A percentile compares a stretch with the other conserved stretches of the same genome.
Evolutionary conservation across 345 rosid species (phyloP).

Genomic region (Citropsis articulata): DNA sequence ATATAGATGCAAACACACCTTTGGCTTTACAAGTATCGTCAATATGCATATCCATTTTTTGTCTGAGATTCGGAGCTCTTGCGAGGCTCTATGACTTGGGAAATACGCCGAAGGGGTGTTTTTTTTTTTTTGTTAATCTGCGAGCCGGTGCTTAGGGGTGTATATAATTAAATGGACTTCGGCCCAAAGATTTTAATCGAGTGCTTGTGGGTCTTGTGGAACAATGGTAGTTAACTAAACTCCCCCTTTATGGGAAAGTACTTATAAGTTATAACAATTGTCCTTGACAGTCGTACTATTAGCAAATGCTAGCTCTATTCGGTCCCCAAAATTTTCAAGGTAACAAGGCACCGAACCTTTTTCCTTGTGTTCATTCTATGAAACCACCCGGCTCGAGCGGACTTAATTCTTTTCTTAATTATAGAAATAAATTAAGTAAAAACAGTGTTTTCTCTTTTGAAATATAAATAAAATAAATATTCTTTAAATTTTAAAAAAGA

Average conservation of each 20-base stretch:
- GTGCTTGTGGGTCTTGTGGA: neutral
- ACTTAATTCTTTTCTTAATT: no score
- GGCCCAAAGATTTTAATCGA: neutral
- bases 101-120: neutral
- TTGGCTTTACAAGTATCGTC: conserved; percentile 27
- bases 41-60: conserved; percentile 38
- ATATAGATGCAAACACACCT: conserved; percentile 11
- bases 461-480: no score
- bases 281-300: no score
- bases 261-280: neutral
- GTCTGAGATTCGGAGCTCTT: neutral
- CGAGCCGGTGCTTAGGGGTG: neutral
- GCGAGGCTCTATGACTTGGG: neutral
- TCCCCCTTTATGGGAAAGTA: neutral
- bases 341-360: no score
- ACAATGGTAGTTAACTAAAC: neutral
- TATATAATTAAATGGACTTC: neutral
- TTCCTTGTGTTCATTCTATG: no score
- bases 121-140: no score
- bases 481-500: no score
- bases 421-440: no score
- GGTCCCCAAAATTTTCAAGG: no score
- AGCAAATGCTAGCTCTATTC: no score
- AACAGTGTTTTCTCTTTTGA: fast-evolving
- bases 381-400: no score